Conservation (phyloP, 2,329 filamentous ascomycete genomes). For the Colletotrichum tofieldiae region DNA sequence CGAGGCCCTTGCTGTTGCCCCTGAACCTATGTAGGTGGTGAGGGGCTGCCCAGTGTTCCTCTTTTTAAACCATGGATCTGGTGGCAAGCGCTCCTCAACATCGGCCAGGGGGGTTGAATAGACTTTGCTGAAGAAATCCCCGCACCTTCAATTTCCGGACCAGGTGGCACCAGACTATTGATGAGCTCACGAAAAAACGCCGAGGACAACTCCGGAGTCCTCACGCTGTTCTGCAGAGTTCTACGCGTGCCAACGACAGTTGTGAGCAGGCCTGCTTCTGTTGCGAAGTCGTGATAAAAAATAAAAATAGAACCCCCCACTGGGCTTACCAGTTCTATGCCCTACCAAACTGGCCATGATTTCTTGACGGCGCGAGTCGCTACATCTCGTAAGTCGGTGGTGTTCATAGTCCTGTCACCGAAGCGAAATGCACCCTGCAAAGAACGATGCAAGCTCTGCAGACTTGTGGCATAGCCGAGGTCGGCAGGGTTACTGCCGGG, state of each 20-base stretch:
- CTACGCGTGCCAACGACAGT: not conserved
- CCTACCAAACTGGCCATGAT: too few species aligned
- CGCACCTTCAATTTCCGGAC: constrained; percentile 36
- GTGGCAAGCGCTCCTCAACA: constrained; percentile 8
- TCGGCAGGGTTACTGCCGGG: constrained; percentile 20
- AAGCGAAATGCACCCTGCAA: constrained; percentile 7
- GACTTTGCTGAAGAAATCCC: constrained; percentile 31
- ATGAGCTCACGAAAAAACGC: not conserved
- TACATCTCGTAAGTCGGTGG: not conserved
- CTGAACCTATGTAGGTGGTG: not conserved
- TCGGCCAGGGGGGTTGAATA: constrained; percentile 23
- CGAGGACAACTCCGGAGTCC: constrained; percentile 29
- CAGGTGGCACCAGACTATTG: constrained; percentile 4
- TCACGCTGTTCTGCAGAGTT: not conserved
- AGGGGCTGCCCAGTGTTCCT: constrained; percentile 17
- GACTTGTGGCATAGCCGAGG: constrained; percentile 4
- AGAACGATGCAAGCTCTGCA: constrained; percentile 2
- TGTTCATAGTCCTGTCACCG: not conserved
- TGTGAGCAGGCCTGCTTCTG: not conserved
- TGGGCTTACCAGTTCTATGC: too few species aligned
- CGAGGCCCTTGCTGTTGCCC: constrained; percentile 19
- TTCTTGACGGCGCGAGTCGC: too few species aligned
- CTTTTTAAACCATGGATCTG: constrained; percentile 23
- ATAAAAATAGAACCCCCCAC: too few species aligned
- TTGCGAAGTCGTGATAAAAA: not conserved